Percentiles rank a stretch among this genome's conserved stretches.
phyloP scores from a whole-genome alignment of 495 filamentous ascomycete species.

The Annulohypoxylon moriforme region DNA sequence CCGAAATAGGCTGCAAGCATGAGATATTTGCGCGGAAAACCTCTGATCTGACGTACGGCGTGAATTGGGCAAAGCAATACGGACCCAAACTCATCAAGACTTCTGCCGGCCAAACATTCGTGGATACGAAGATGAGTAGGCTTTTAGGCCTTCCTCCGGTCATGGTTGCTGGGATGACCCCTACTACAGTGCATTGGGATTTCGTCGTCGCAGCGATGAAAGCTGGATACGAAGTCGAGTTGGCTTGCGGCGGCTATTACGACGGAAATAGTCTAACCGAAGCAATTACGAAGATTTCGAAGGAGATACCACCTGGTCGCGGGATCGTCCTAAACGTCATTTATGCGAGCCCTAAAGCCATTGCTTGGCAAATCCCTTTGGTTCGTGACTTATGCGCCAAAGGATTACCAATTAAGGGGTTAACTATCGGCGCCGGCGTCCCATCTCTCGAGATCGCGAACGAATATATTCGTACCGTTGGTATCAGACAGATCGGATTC shows the following conservation, averaged over 20 bases:
- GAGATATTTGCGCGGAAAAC: constrained; percentile 86
- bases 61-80: constrained; percentile 87
- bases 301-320: constrained; percentile 78
- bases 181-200: constrained; percentile 92
- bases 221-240: constrained; percentile 92
- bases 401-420: constrained; percentile 83
- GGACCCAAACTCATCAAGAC: constrained; percentile 80
- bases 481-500: constrained; percentile 83
- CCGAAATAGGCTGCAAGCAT: constrained; percentile 85
- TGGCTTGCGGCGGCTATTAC: constrained; percentile 87
- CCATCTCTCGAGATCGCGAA: constrained; percentile 83
- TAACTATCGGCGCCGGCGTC: constrained; percentile 85
- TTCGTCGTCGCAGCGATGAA: constrained; percentile 97
- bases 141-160: constrained; percentile 83
- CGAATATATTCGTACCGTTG: constrained; percentile 82
- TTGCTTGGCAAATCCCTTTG: constrained; percentile 89
- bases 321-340: constrained; percentile 89
- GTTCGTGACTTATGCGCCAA: constrained; percentile 77
- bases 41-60: constrained; percentile 79
- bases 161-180: constrained; percentile 97
- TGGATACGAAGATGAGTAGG: constrained; percentile 90
- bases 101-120: constrained; percentile 78
- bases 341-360: constrained; percentile 85
- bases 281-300: constrained; percentile 81
- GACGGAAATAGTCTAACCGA: constrained; percentile 80